A percentile compares a stretch with the other conserved stretches of the same genome.
Conservation (phyloP, 352 stramenopile genomes). For the Pythium diclinum region DNA sequence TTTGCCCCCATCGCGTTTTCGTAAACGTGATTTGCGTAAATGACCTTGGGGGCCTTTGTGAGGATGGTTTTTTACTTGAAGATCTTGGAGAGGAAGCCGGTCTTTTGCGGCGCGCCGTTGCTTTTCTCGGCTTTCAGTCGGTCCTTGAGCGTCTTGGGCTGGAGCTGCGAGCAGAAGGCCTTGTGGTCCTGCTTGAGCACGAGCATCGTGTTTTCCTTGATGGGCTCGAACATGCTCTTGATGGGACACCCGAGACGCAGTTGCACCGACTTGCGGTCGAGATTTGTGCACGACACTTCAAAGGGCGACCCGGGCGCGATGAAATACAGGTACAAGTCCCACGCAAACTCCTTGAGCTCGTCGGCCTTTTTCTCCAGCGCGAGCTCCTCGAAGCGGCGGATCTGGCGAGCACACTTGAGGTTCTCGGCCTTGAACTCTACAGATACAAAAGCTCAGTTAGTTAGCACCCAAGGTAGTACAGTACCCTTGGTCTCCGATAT, state of each 20-base stretch:
- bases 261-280: conserved; percentile 80
- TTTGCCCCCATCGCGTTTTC: neutral
- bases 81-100: conserved; percentile 72
- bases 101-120: conserved; percentile 37
- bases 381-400: conserved; percentile 77
- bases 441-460: neutral
- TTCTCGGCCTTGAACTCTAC: conserved; percentile 85
- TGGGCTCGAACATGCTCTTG: conserved; percentile 81
- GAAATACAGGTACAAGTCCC: conserved; percentile 82
- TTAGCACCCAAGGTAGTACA: neutral
- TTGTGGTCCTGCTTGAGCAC: conserved; percentile 86
- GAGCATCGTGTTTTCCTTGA: conserved; percentile 84
- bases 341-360: conserved; percentile 79
- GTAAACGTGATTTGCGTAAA: neutral
- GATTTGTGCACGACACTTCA: conserved; percentile 80
- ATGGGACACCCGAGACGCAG: conserved; percentile 73
- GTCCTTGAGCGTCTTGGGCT: conserved; percentile 75
- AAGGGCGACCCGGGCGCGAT: conserved; percentile 69
- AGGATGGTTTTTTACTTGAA: conserved; percentile 18
- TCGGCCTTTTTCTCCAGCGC: conserved; percentile 61
- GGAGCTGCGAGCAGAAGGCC: conserved; percentile 64
- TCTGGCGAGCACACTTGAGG: conserved; percentile 79
- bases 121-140: conserved; percentile 62
- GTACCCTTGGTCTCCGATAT: neutral
- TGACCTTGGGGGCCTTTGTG: neutral